Evolutionary conservation across 352 stramenopile species (phyloP).

Genomic region (Globisporangium paroecandrum): DNA sequence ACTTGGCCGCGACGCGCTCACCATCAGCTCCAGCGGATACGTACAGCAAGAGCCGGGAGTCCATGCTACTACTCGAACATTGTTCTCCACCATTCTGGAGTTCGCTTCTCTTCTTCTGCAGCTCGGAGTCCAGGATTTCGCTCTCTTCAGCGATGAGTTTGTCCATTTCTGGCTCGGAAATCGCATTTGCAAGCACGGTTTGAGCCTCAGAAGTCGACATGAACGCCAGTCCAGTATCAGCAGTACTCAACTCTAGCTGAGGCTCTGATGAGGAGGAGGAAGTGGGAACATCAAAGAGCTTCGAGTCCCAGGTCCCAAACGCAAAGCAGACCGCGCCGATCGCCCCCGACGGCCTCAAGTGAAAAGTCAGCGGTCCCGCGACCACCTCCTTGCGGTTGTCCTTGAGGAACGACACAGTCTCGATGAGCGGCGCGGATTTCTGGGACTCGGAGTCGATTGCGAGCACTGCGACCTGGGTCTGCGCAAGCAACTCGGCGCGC

Average conservation of each 20-base stretch:
- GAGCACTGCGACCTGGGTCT: constrained; percentile 31
- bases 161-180: constrained; percentile 13
- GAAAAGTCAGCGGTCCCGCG: constrained; percentile 35
- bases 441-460: constrained; percentile 40
- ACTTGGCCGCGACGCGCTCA: neutral
- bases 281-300: constrained; percentile 24
- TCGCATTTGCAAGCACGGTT: constrained; percentile 1
- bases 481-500: constrained; percentile 26
- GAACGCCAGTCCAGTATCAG: constrained; percentile 10
- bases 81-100: too few relatives aligned
- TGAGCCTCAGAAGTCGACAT: constrained; percentile 16
- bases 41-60: neutral
- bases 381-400: constrained; percentile 37
- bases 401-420: constrained; percentile 51
- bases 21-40: constrained; percentile 8
- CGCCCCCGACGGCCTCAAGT: constrained; percentile 38
- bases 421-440: constrained; percentile 27
- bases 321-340: constrained; percentile 45
- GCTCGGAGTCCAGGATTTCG: neutral
- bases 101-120: neutral
- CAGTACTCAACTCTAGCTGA: neutral
- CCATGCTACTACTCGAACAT: too few relatives aligned
- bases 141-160: constrained; percentile 2
- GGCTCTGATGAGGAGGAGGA: neutral
- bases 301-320: constrained; percentile 35